Evolutionary conservation across 140 eudicot genomes (phyloP), one percentile per base, ranked within the genome.

Genomic region (Bidens hawaiensis): DNA sequence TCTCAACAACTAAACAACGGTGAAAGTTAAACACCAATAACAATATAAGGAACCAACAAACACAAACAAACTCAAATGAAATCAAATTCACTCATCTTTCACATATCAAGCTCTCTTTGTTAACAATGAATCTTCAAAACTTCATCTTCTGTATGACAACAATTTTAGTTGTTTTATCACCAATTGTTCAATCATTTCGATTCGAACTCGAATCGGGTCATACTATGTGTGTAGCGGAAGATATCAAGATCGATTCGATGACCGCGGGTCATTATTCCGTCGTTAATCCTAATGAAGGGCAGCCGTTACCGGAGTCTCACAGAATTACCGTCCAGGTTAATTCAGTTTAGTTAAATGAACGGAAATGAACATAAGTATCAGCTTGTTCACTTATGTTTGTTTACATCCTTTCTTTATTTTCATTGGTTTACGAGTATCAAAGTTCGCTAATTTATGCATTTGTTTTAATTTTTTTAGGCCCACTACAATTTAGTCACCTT

Each of bases 161-260:
- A 55, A 47, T 62, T 15, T 18, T 60, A 23, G 79, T 76, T 62
- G 12, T 80, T 62, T 17, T 80, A 27, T 66, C 64, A 33, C 24
- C 62, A 23, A 49, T 54, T 5, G 56, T 45, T 14, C 76, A 80
- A 63, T 72, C 85, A 43, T 59, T 80, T 55, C 70, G 82, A 19
- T 85, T 85, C 64, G 88, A 85, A 26, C 85, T 81, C 17, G 73
- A 78, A 76, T 81, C 88, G 25, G 89, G 94, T 9, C 83, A 71
- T 61, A 79, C 86, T 7, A 85, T 82, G 65, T 85, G 94, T 59
- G 82, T 85, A 33, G 57, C 86, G 5, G 94, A 85, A 67, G 94
- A 85, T 55, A 85, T 85, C 19, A 82, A 82, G 72, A 62, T 77
- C 70, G 73, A 85, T 82, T 81, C 89, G 4, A 85, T 85, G 94